These are phyloP conservation scores for Colletotrichum lini DNA, from an alignment of 2,329 filamentous ascomycete species.

Conservation along the genomic window DNA sequence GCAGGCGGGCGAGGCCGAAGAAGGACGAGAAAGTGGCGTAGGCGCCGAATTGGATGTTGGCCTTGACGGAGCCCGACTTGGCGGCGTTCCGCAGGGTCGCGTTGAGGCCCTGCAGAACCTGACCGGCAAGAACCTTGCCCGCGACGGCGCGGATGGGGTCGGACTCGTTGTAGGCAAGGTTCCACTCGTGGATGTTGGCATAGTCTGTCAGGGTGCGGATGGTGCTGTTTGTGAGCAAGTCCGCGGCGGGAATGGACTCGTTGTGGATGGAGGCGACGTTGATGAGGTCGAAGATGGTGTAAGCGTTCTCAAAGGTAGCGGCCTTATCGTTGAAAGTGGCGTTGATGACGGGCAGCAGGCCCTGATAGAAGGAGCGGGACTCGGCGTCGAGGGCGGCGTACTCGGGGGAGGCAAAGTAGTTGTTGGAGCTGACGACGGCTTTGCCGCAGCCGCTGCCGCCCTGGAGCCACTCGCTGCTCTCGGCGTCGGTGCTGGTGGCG, in stretches of 20 bases:
- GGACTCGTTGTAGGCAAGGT: slow-evolving; percentile 84
- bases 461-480: slow-evolving; percentile 72
- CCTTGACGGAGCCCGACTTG: slow-evolving; percentile 59
- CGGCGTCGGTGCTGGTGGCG: slow-evolving; percentile 68
- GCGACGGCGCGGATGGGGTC: slow-evolving; percentile 74
- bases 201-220: slow-evolving; percentile 78
- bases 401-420: slow-evolving; percentile 64
- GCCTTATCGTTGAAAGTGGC: slow-evolving; percentile 61
- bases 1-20: slow-evolving; percentile 71
- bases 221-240: slow-evolving; percentile 72
- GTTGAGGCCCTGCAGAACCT: slow-evolving; percentile 68
- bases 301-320: slow-evolving; percentile 72
- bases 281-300: slow-evolving; percentile 73
- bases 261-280: slow-evolving; percentile 75
- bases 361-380: slow-evolving; percentile 73
- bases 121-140: slow-evolving; percentile 69
- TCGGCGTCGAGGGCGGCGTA: slow-evolving; percentile 60
- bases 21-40: slow-evolving; percentile 75
- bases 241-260: slow-evolving; percentile 67
- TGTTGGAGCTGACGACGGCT: slow-evolving; percentile 68
- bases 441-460: slow-evolving; percentile 70
- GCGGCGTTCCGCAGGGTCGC: slow-evolving; percentile 58
- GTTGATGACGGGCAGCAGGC: slow-evolving; percentile 69
- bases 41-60: slow-evolving; percentile 72
- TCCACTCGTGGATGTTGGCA: slow-evolving; percentile 85